Percentiles rank a stretch among this genome's conserved stretches.
These are phyloP conservation scores for Silybum marianum DNA, from an alignment of 129 eudicot species.

Conservation along the genomic window DNA sequence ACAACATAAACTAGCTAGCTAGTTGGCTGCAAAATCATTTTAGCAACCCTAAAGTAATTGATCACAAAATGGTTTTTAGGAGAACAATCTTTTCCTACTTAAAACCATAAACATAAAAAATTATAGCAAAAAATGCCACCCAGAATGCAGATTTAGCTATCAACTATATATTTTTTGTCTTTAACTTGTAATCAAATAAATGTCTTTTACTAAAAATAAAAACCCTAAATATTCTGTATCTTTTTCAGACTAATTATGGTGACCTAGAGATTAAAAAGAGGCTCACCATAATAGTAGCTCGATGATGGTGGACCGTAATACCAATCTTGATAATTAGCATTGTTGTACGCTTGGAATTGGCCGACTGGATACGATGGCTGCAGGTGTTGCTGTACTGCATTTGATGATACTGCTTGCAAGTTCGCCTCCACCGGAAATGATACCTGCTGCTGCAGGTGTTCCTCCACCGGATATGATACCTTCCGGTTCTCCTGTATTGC, in stretches of 20 bases:
- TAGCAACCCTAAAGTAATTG: neutral
- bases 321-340: constrained; percentile 29
- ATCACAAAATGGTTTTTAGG: neutral
- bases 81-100: neutral
- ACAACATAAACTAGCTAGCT: neutral
- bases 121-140: neutral
- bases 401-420: neutral
- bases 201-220: too few species aligned
- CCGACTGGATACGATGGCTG: neutral
- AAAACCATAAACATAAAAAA: neutral
- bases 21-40: neutral
- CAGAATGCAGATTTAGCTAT: neutral
- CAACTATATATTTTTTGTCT: neutral
- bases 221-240: too few species aligned
- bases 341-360: constrained; percentile 11
- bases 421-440: neutral
- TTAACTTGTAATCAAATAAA: neutral
- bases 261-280: neutral
- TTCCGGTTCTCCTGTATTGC: neutral
- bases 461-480: neutral
- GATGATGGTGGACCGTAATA: constrained; percentile 27
- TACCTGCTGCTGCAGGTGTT: neutral
- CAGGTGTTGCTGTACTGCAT: neutral
- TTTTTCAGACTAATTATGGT: too few species aligned
- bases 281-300: constrained; percentile 43